Evolutionary conservation across 176 grass and related monocot species (phyloP).

Genomic region (barley (Hordeum vulgare)): DNA sequence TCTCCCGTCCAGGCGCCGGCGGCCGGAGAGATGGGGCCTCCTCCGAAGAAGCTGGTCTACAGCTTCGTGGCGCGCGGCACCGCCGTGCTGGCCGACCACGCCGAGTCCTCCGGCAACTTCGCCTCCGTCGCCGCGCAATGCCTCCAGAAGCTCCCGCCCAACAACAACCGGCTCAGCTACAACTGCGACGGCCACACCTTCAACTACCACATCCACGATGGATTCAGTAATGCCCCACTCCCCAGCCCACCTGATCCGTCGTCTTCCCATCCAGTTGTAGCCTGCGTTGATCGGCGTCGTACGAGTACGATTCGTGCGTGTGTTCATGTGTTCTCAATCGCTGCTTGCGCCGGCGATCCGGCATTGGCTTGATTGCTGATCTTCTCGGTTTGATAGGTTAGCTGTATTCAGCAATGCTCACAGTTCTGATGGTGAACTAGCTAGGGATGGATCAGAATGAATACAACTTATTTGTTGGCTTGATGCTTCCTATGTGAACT

Average conservation of each 20-base stretch:
- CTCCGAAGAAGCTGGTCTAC: conserved; percentile 44
- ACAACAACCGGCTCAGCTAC: conserved; percentile 59
- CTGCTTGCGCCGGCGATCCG: neutral
- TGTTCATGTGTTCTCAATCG: neutral
- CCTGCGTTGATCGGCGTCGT: neutral
- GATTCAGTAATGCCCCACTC: conserved; percentile 43
- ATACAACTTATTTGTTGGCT: neutral
- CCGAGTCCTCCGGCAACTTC: conserved; percentile 70
- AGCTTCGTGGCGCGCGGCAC: conserved; percentile 59
- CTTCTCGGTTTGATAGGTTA: neutral
- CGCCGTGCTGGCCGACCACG: conserved; percentile 54
- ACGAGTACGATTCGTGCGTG: neutral
- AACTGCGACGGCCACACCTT: conserved; percentile 77
- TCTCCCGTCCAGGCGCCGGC: neutral
- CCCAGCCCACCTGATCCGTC: neutral
- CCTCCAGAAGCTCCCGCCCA: conserved; percentile 59
- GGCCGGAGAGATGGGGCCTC: conserved; percentile 44
- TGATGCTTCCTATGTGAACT: neutral
- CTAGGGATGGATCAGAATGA: neutral
- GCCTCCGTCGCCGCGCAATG: conserved; percentile 58
- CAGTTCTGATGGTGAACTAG: neutral
- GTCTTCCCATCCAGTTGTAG: neutral
- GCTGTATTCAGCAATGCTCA: neutral
- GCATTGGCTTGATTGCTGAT: neutral
- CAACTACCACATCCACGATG: conserved; percentile 74